These are phyloP conservation scores for Adiantum capillusveneris DNA, from an alignment of 75 land plant genomes.

Conservation along the genomic window DNA sequence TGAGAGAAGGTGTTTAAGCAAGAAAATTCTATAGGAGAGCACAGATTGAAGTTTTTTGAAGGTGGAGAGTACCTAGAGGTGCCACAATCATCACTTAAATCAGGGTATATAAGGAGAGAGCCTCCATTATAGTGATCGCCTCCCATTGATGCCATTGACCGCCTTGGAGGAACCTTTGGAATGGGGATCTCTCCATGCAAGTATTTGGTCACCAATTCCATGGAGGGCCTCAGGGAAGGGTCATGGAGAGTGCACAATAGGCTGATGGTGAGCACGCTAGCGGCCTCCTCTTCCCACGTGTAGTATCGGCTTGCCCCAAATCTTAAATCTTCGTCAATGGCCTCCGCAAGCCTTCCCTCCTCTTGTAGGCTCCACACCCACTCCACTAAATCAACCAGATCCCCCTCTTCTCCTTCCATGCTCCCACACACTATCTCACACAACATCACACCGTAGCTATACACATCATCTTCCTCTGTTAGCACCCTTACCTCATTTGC, in stretches of 20 bases:
- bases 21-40: no score
- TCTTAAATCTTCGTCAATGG: constrained; percentile 27
- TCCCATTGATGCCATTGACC: not conserved
- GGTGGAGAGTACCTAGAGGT: no score
- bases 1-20: no score
- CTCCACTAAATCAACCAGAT: constrained; percentile 32
- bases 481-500: constrained; percentile 7
- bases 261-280: constrained; percentile 27
- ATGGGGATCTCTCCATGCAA: constrained; percentile 26
- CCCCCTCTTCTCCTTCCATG: not conserved
- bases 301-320: constrained; percentile 11
- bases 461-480: constrained; percentile 25
- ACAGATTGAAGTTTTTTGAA: no score
- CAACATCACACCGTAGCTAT: constrained; percentile 31
- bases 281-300: constrained; percentile 19
- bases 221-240: constrained; percentile 23
- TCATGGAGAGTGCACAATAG: constrained; percentile 49
- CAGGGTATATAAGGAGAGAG: no score
- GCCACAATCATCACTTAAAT: no score
- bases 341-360: constrained; percentile 14
- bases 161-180: constrained; percentile 22
- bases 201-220: constrained; percentile 31
- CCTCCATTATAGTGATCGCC: no score
- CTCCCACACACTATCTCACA: constrained; percentile 39
- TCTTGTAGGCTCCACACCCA: constrained; percentile 36